A percentile compares a stretch with the other conserved stretches of the same genome.
Evolutionary conservation across 2,329 filamentous ascomycete genomes (phyloP).

Genomic region (Aspergillus aculeatus): DNA sequence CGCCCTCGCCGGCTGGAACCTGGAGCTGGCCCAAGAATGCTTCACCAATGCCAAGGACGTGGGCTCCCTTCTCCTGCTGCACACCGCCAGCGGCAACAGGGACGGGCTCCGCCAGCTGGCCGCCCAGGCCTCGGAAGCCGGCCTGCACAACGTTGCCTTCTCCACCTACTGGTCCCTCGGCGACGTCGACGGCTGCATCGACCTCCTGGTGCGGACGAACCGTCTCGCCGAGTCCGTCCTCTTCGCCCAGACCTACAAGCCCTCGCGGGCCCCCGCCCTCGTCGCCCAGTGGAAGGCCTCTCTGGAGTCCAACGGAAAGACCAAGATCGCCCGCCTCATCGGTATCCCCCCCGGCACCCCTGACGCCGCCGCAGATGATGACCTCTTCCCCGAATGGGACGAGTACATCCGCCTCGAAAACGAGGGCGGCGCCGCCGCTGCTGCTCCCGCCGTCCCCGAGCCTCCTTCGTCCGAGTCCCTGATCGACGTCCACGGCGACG

Average conservation of each 20-base stretch:
- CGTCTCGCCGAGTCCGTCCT: constrained; percentile 82
- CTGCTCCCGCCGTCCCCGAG: constrained; percentile 30
- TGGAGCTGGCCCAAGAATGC: constrained; percentile 85
- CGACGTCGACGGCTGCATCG: constrained; percentile 77
- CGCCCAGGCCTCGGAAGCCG: constrained; percentile 69
- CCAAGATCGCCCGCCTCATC: constrained; percentile 77
- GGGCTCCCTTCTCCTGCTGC: constrained; percentile 81
- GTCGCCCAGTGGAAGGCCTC: constrained; percentile 78
- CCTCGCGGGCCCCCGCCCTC: constrained; percentile 66
- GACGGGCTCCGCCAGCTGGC: constrained; percentile 72
- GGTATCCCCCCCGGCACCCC: constrained; percentile 75
- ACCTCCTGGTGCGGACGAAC: constrained; percentile 74
- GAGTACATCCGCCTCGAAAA: constrained; percentile 80
- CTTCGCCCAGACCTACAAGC: constrained; percentile 94
- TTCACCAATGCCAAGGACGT: constrained; percentile 89
- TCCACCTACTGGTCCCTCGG: constrained; percentile 83
- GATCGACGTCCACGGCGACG: constrained; percentile 42
- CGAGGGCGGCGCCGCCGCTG: constrained; percentile 53
- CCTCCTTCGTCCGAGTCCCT: constrained; percentile 39
- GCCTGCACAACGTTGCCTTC: constrained; percentile 90
- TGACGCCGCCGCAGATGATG: constrained; percentile 58
- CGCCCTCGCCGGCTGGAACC: constrained; percentile 81
- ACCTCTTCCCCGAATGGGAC: constrained; percentile 95
- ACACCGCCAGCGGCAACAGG: constrained; percentile 79
- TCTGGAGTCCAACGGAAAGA: constrained; percentile 81